Conservation (phyloP, 257 asterid species). For the Phtheirospermum japonicum region DNA sequence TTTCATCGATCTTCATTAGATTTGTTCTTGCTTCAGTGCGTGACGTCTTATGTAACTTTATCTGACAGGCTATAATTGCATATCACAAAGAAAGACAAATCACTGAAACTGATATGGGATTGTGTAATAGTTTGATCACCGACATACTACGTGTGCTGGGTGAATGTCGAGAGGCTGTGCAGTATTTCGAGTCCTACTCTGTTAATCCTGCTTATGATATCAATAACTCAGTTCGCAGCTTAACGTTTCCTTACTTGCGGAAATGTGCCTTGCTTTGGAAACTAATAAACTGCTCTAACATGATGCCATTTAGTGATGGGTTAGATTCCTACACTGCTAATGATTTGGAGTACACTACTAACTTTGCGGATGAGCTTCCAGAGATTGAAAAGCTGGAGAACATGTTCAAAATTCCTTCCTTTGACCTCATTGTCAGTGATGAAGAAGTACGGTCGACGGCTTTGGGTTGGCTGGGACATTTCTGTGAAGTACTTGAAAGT, state of each 20-base stretch:
- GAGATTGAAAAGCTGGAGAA: slow-evolving; percentile 71
- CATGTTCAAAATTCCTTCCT: slow-evolving; percentile 72
- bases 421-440: slow-evolving; percentile 55
- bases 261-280: slow-evolving; percentile 93
- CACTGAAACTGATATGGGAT: slow-evolving; percentile 38
- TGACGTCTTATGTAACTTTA: slow-evolving; percentile 23
- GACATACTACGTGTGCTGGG: slow-evolving; percentile 54
- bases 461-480: slow-evolving; percentile 62
- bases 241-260: slow-evolving; percentile 84
- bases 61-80: slow-evolving; percentile 59
- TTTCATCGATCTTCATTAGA: slow-evolving; percentile 20
- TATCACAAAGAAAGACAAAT: slow-evolving; percentile 38
- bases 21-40: slow-evolving; percentile 8
- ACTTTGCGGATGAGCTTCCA: slow-evolving; percentile 46
- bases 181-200: slow-evolving; percentile 51
- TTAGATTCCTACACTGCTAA: slow-evolving; percentile 28
- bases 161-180: slow-evolving; percentile 49
- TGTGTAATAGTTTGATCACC: slow-evolving; percentile 51
- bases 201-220: slow-evolving; percentile 48
- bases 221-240: slow-evolving; percentile 60
- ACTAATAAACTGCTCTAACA: slow-evolving; percentile 54
- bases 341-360: slow-evolving; percentile 38
- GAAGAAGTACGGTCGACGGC: slow-evolving; percentile 48
- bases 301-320: slow-evolving; percentile 58
- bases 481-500: slow-evolving; percentile 46